These are phyloP conservation scores for Fimicolochytrium jonesii DNA, from an alignment of 192 early-diverging fungal genomes.

Conservation along the genomic window DNA sequence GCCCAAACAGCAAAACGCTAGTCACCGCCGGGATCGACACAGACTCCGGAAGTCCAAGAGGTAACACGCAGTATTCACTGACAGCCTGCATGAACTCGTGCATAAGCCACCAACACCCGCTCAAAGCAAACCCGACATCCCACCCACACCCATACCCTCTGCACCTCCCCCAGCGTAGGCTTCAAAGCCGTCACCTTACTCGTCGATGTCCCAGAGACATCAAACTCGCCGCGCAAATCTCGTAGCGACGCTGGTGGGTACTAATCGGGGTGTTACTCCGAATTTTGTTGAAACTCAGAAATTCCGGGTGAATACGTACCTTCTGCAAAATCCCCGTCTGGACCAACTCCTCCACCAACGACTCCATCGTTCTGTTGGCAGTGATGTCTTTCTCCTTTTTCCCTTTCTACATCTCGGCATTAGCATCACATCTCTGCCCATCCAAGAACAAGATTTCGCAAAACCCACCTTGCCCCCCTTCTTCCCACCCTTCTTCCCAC, in stretches of 20 bases:
- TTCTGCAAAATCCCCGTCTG: slow-evolving; percentile 52
- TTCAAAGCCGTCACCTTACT: slow-evolving; percentile 38
- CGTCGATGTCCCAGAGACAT: slow-evolving; percentile 34
- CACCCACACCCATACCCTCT: slow-evolving; percentile 34
- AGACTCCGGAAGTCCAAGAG: slow-evolving; percentile 37
- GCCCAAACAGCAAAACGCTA: slow-evolving; percentile 45
- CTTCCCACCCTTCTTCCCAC: slow-evolving; percentile 43
- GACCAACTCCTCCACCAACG: slow-evolving; percentile 53
- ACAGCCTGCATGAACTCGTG: slow-evolving; percentile 23
- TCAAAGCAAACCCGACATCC: not conserved
- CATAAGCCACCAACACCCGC: slow-evolving; percentile 4
- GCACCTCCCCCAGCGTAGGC: slow-evolving; percentile 48
- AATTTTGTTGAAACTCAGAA: not conserved
- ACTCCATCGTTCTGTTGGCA: slow-evolving; percentile 57
- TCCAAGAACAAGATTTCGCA: not conserved
- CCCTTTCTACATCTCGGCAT: slow-evolving; percentile 53
- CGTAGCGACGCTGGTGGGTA: slow-evolving; percentile 11
- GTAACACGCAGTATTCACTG: slow-evolving; percentile 53
- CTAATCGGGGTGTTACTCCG: not conserved
- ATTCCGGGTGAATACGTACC: slow-evolving; percentile 10
- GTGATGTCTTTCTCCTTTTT: slow-evolving; percentile 67
- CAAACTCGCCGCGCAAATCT: slow-evolving; percentile 44
- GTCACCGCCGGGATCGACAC: slow-evolving; percentile 37
- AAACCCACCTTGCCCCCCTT: slow-evolving; percentile 36
- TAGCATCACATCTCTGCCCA: too few species aligned